phyloP scores from a whole-genome alignment of 2,329 filamentous ascomycete genomes.

The Phaeosphaeria sp. region DNA sequence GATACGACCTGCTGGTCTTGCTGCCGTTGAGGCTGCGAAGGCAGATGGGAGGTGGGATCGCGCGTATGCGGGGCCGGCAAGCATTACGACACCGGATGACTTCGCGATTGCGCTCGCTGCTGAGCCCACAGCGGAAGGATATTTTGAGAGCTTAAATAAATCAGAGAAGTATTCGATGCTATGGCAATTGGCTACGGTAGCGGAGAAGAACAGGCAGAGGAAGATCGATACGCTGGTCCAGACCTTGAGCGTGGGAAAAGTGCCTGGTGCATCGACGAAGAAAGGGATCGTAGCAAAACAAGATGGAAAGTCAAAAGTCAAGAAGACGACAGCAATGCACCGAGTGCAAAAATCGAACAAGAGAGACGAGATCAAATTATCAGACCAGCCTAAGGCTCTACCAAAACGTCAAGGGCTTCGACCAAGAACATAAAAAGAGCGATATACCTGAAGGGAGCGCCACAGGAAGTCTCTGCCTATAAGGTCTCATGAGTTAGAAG shows the following conservation, averaged over 20 bases:
- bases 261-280: not conserved
- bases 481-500: not conserved
- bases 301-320: not conserved
- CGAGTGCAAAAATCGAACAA: not conserved
- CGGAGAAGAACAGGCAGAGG: conserved; percentile 33
- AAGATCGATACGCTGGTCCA: conserved; percentile 54
- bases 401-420: not conserved
- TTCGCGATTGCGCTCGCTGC: conserved; percentile 54
- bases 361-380: not conserved
- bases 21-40: conserved; percentile 62
- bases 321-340: not conserved
- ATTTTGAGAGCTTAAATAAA: conserved; percentile 55
- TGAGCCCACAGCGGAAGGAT: conserved; percentile 44
- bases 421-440: not conserved
- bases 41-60: conserved; percentile 64
- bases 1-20: conserved; percentile 58
- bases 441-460: not conserved
- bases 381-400: not conserved
- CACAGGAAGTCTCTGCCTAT: not conserved
- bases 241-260: conserved; percentile 9
- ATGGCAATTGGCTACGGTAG: conserved; percentile 53
- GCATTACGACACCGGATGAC: conserved; percentile 57
- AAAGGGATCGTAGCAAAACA: not conserved
- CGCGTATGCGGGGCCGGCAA: conserved; percentile 61
- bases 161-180: conserved; percentile 57